Conservation (phyloP, 2,329 filamentous ascomycete species). For the Colletotrichum sp. region DNA sequence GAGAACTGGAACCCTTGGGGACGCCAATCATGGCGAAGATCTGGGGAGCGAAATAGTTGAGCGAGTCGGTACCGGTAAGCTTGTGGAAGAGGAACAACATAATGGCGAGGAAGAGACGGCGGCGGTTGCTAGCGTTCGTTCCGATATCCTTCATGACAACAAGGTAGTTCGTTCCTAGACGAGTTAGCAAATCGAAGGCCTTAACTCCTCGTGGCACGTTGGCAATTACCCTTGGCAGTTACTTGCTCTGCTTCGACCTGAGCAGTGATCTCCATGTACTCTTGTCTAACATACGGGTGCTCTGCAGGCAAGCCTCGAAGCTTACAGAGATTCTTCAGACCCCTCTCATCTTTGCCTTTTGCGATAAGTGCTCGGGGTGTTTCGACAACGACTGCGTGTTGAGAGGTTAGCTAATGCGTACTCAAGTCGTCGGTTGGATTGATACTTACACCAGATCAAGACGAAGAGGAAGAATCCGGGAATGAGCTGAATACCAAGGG, state of each 20-base stretch:
- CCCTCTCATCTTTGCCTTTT: conserved; percentile 36
- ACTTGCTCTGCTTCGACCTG: conserved; percentile 19
- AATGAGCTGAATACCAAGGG: conserved; percentile 41
- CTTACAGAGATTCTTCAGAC: conserved; percentile 38
- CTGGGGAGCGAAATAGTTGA: conserved; percentile 45
- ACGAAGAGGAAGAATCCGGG: conserved; percentile 38
- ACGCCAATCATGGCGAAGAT: conserved; percentile 45
- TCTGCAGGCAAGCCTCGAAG: conserved; percentile 32
- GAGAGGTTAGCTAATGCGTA: neutral
- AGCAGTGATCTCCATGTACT: conserved; percentile 19
- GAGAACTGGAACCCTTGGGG: conserved; percentile 27
- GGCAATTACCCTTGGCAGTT: neutral
- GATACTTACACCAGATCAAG: conserved; percentile 32
- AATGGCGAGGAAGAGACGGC: conserved; percentile 36
- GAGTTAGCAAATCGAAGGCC: neutral
- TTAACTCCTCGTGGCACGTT: neutral
- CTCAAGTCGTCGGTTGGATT: neutral
- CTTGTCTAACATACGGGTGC: conserved; percentile 19
- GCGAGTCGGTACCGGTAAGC: conserved; percentile 41
- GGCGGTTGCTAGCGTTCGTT: conserved; percentile 32
- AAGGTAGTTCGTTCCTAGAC: conserved; percentile 29
- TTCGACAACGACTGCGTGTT: conserved; percentile 19
- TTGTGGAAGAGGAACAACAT: conserved; percentile 46
- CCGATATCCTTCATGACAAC: conserved; percentile 37
- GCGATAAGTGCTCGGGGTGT: conserved; percentile 33